A percentile compares a stretch with the other conserved stretches of the same genome.
These are phyloP conservation scores for Hemileccinum rubropunctum DNA, from an alignment of 768 basidiomycete species.

Conservation along the genomic window DNA sequence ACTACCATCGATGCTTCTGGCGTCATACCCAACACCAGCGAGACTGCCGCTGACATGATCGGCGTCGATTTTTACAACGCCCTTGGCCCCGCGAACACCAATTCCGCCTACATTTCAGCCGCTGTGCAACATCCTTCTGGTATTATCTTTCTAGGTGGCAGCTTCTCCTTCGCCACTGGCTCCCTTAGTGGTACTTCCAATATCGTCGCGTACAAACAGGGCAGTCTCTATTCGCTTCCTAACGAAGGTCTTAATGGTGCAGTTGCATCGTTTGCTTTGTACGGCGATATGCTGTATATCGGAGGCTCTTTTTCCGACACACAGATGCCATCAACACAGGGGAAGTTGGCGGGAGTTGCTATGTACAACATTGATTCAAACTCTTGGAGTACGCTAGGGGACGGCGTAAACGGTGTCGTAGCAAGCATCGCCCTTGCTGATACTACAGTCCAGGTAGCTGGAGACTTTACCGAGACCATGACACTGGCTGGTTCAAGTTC, in stretches of 20 bases:
- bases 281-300: slow-evolving; percentile 68
- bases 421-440: slow-evolving; percentile 50
- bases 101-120: slow-evolving; percentile 44
- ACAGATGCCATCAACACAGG: slow-evolving; percentile 46
- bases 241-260: slow-evolving; percentile 76
- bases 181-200: slow-evolving; percentile 60
- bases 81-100: slow-evolving; percentile 46
- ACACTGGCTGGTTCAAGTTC: slow-evolving; percentile 35
- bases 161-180: slow-evolving; percentile 62
- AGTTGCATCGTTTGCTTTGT: slow-evolving; percentile 65
- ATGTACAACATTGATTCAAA: slow-evolving; percentile 65
- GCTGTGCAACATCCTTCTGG: slow-evolving; percentile 68
- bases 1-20: slow-evolving; percentile 55
- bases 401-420: slow-evolving; percentile 79
- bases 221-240: slow-evolving; percentile 50
- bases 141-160: slow-evolving; percentile 70
- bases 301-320: slow-evolving; percentile 89
- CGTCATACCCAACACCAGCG: slow-evolving; percentile 60
- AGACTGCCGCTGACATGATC: slow-evolving; percentile 64
- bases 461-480: slow-evolving; percentile 64
- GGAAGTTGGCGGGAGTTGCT: slow-evolving; percentile 58
- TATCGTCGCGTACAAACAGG: slow-evolving; percentile 67
- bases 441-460: slow-evolving; percentile 60
- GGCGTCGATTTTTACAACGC: slow-evolving; percentile 61
- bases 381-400: slow-evolving; percentile 65